Conservation (phyloP, 2,329 filamentous ascomycete genomes). For the Bipolaris gigantea region DNA sequence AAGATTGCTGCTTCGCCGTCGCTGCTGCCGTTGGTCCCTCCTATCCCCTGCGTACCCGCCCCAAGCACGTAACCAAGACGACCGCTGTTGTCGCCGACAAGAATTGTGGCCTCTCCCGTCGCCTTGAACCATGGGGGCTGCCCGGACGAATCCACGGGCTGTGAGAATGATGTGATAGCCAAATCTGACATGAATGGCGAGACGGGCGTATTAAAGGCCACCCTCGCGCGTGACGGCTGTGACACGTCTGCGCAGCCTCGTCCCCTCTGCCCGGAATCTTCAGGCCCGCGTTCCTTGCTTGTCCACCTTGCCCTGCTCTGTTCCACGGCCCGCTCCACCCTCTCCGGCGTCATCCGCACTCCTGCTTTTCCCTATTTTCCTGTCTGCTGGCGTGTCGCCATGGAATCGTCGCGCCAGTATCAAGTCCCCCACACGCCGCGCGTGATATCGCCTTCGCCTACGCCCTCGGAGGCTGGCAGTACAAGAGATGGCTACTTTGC, state of each 20-base stretch:
- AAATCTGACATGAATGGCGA: slow-evolving; percentile 26
- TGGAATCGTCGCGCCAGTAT: slow-evolving; percentile 54
- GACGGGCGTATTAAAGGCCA: slow-evolving; percentile 12
- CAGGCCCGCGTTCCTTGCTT: slow-evolving; percentile 23
- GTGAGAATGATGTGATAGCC: slow-evolving; percentile 19
- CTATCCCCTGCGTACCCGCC: slow-evolving; percentile 8
- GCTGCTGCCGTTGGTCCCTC: slow-evolving; percentile 14
- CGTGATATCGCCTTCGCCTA: slow-evolving; percentile 85
- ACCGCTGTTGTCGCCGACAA: slow-evolving; percentile 29
- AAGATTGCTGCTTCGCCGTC: slow-evolving; percentile 16
- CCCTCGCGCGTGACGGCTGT: slow-evolving; percentile 20
- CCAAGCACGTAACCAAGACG: slow-evolving; percentile 16
- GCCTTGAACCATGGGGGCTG: slow-evolving; percentile 37
- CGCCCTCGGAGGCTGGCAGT: slow-evolving; percentile 50
- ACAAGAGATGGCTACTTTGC: slow-evolving; percentile 66
- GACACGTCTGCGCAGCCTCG: slow-evolving; percentile 23
- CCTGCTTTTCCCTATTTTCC: slow-evolving; percentile 63
- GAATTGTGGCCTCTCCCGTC: slow-evolving; percentile 40
- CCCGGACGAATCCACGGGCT: slow-evolving; percentile 40
- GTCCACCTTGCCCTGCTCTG: slow-evolving; percentile 32
- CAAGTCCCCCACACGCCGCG: slow-evolving; percentile 76
- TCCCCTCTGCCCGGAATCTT: slow-evolving; percentile 11
- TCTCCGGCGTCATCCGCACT: slow-evolving; percentile 60
- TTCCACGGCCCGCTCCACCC: slow-evolving; percentile 38
- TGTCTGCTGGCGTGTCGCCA: slow-evolving; percentile 43